These are phyloP conservation scores for Lichtheimia hyalospora DNA, from an alignment of 371 early-diverging fungal species.

Conservation along the genomic window DNA sequence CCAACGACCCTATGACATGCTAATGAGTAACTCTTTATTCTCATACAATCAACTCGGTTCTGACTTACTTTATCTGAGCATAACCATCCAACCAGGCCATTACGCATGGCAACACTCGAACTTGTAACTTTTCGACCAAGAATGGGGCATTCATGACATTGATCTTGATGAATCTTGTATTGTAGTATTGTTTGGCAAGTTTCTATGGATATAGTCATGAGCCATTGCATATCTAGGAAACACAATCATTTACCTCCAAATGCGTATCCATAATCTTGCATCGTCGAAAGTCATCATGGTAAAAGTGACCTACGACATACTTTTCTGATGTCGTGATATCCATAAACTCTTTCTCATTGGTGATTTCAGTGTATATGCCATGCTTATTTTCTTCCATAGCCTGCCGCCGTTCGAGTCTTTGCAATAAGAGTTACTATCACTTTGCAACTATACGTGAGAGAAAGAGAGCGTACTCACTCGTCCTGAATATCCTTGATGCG, in stretches of 20 bases:
- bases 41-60: not conserved
- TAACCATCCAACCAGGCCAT: slow-evolving; percentile 77
- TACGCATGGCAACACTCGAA: slow-evolving; percentile 91
- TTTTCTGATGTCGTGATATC: slow-evolving; percentile 77
- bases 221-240: too few relatives aligned
- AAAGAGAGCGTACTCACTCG: slow-evolving; percentile 42
- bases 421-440: not conserved
- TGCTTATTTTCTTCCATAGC: slow-evolving; percentile 67
- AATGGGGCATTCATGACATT: slow-evolving; percentile 91
- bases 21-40: slow-evolving; percentile 1
- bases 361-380: slow-evolving; percentile 82
- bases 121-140: slow-evolving; percentile 84
- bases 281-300: slow-evolving; percentile 88
- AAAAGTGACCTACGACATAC: slow-evolving; percentile 86
- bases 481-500: slow-evolving; percentile 63
- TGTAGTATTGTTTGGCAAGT: slow-evolving; percentile 79
- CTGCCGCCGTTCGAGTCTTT: slow-evolving; percentile 59
- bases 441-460: not conserved
- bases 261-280: slow-evolving; percentile 95
- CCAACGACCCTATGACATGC: slow-evolving; percentile 75
- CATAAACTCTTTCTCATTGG: slow-evolving; percentile 86
- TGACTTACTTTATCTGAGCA: slow-evolving; percentile 33
- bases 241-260: slow-evolving; percentile 54
- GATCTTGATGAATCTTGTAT: slow-evolving; percentile 85
- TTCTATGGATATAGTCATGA: slow-evolving; percentile 8